Conservation (phyloP, 2,329 filamentous ascomycete species). For the Nothophaeocryptopus gaeumannii region DNA sequence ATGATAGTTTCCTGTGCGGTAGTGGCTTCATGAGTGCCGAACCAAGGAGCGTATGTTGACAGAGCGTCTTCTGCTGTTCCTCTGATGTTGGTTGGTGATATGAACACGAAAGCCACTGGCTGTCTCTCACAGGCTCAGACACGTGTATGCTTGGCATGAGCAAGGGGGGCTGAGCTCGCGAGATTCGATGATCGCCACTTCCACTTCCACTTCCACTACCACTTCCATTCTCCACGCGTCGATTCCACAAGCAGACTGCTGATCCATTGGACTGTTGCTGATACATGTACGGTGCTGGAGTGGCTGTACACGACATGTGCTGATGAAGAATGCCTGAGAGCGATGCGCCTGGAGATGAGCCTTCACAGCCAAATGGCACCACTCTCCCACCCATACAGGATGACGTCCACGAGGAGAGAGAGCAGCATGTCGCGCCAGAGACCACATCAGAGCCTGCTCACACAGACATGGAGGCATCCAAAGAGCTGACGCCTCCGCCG, state of each 20-base stretch:
- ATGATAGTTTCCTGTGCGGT: conserved; percentile 41
- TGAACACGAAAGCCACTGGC: no score
- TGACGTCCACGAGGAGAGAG: neutral
- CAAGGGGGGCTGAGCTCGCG: no score
- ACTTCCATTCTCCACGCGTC: neutral
- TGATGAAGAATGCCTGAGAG: conserved; percentile 23
- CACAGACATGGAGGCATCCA: conserved; percentile 22
- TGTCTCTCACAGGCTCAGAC: no score
- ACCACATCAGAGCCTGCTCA: neutral
- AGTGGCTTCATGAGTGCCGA: conserved; percentile 1
- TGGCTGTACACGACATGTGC: neutral
- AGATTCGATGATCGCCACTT: no score
- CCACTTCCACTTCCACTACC: no score
- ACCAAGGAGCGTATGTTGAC: neutral
- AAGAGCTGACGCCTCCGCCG: conserved; percentile 37
- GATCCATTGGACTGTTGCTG: no score
- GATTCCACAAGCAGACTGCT: neutral
- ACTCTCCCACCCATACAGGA: neutral
- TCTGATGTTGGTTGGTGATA: no score
- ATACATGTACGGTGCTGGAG: no score
- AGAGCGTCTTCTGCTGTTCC: no score
- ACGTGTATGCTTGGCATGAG: no score
- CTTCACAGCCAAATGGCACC: conserved; percentile 5
- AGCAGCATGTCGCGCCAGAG: neutral
- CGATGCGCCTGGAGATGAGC: conserved; percentile 9